Conservation (phyloP, 768 basidiomycete species). For the Suillus variegatus region DNA sequence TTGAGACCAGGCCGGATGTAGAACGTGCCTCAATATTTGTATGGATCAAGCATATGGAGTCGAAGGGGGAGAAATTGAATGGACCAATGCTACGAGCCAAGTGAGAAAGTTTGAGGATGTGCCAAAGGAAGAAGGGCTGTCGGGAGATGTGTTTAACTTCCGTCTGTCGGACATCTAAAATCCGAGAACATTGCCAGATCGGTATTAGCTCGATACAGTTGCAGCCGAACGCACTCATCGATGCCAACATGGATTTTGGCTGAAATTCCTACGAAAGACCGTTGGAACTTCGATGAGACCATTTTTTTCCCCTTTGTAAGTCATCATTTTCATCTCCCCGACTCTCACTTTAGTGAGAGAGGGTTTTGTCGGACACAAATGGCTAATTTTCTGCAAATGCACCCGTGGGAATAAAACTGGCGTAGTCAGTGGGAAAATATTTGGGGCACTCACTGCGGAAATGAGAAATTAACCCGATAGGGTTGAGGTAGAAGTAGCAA, state of each 20-base stretch:
- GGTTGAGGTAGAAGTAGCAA: too few species aligned
- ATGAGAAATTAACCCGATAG: too few species aligned
- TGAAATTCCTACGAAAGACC: too few species aligned
- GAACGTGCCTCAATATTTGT: conserved; percentile 21
- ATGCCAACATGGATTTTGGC: conserved; percentile 17
- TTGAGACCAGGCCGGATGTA: conserved; percentile 37
- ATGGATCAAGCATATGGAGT: conserved; percentile 30
- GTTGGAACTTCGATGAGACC: too few species aligned
- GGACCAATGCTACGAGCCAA: conserved; percentile 12
- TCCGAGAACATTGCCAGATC: conserved; percentile 29
- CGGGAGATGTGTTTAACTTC: conserved; percentile 8
- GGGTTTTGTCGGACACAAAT: too few species aligned
- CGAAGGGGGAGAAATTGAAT: conserved; percentile 23
- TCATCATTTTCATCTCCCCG: too few species aligned
- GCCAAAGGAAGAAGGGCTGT: conserved; percentile 25
- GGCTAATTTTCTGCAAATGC: too few species aligned
- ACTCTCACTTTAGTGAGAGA: too few species aligned
- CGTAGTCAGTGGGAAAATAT: too few species aligned
- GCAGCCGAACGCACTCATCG: conserved; percentile 26
- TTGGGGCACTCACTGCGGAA: too few species aligned
- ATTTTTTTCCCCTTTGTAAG: too few species aligned
- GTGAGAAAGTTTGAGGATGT: conserved; percentile 33
- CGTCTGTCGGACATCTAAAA: conserved; percentile 11
- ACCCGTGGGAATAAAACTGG: too few species aligned
- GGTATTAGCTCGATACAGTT: conserved; percentile 21